These are phyloP conservation scores for Candida sanyiensis DNA, from an alignment of 805 yeast species.

Conservation along the genomic window DNA sequence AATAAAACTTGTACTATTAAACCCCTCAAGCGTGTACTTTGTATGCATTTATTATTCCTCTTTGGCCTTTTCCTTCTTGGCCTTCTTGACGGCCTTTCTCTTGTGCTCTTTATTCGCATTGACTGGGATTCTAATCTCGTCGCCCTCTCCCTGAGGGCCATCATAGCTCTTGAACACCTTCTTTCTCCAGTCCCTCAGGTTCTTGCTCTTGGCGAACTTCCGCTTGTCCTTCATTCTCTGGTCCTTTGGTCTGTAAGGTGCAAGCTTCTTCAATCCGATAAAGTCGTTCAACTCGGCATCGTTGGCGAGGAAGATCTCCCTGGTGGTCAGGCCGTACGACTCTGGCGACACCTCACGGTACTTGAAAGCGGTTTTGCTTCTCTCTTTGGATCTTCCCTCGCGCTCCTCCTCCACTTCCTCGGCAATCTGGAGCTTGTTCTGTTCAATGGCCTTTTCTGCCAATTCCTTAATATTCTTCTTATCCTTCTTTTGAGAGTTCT, in stretches of 20 bases:
- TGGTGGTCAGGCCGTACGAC: slow-evolving; percentile 73
- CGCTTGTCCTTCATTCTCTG: slow-evolving; percentile 70
- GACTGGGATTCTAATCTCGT: slow-evolving; percentile 24
- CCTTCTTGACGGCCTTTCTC: slow-evolving; percentile 2
- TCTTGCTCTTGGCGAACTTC: slow-evolving; percentile 74
- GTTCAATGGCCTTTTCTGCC: slow-evolving; percentile 76
- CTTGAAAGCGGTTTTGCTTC: slow-evolving; percentile 51
- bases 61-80: background rate
- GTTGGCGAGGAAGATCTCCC: slow-evolving; percentile 87
- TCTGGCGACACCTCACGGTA: slow-evolving; percentile 97
- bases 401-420: slow-evolving; percentile 63
- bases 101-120: slow-evolving; percentile 5
- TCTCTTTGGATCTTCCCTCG: slow-evolving; percentile 51
- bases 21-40: too few species aligned
- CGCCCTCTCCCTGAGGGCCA: slow-evolving; percentile 31
- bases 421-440: slow-evolving; percentile 55
- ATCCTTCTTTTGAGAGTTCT: slow-evolving; percentile 53
- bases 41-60: background rate
- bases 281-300: slow-evolving; percentile 79
- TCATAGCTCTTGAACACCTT: slow-evolving; percentile 64
- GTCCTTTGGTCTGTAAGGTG: slow-evolving; percentile 82
- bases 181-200: slow-evolving; percentile 86
- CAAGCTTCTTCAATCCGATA: slow-evolving; percentile 86
- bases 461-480: slow-evolving; percentile 54
- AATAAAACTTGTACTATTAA: too few species aligned